Percentiles rank a stretch among this genome's conserved stretches.
These are phyloP conservation scores for Termitomyces sp. DNA, from an alignment of 768 basidiomycete species.

Conservation along the genomic window DNA sequence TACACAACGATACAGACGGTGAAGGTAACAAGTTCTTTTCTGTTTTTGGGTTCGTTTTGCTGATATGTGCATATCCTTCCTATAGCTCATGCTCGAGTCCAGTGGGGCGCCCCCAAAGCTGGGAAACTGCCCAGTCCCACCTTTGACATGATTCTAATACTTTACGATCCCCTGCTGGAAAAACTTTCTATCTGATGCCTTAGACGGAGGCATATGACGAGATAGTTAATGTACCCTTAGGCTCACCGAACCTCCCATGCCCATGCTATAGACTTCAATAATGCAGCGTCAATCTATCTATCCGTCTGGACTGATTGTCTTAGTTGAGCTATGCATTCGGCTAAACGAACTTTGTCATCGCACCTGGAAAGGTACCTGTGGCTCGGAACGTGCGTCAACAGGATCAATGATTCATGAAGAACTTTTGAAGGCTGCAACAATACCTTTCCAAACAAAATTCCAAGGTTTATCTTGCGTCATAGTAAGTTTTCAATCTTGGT, in stretches of 20 bases:
- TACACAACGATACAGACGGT: constrained; percentile 84
- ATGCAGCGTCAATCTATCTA: background rate
- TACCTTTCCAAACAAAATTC: background rate
- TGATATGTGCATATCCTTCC: background rate
- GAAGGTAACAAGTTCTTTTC: constrained; percentile 31
- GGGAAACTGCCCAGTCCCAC: background rate
- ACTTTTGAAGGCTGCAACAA: background rate
- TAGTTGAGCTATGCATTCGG: background rate
- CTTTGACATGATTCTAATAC: background rate
- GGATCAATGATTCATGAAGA: background rate
- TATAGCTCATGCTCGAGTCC: background rate
- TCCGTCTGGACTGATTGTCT: background rate
- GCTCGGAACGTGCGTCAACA: background rate
- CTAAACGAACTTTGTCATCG: background rate
- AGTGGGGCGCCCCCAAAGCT: background rate
- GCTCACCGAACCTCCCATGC: background rate
- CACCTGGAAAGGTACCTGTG: background rate
- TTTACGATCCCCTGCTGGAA: background rate
- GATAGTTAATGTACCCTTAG: background rate
- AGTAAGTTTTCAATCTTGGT: background rate
- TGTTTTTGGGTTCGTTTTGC: background rate
- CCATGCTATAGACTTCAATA: background rate
- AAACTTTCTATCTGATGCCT: background rate
- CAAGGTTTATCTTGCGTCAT: background rate
- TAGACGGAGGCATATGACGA: background rate